Conservation (phyloP, 2,329 filamentous ascomycete genomes). For the Parastagonospora nodorum region DNA sequence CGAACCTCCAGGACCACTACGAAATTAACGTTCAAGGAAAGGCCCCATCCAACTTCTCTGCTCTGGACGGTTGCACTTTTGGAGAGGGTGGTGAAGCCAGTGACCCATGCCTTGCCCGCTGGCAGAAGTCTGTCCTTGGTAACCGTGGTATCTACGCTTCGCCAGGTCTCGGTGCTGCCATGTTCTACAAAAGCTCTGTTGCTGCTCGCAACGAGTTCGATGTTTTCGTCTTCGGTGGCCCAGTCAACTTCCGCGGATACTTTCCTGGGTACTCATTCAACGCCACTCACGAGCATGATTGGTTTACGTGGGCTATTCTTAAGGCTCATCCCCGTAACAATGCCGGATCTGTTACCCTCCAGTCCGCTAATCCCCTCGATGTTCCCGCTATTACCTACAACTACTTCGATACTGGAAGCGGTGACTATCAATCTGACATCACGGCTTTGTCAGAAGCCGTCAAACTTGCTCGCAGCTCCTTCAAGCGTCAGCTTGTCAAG, state of each 20-base stretch:
- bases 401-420: conserved; percentile 56
- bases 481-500: conserved; percentile 42
- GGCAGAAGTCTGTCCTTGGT: conserved; percentile 48
- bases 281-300: conserved; percentile 54
- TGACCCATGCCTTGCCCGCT: conserved; percentile 55
- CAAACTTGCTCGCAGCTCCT: conserved; percentile 55
- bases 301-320: conserved; percentile 59
- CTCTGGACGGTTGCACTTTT: conserved; percentile 50
- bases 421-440: conserved; percentile 63
- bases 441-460: conserved; percentile 60
- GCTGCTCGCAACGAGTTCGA: conserved; percentile 58
- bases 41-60: conserved; percentile 42
- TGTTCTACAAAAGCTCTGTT: conserved; percentile 50
- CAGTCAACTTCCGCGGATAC: conserved; percentile 60
- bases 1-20: conserved; percentile 68
- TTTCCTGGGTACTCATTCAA: conserved; percentile 62
- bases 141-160: conserved; percentile 55
- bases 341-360: conserved; percentile 65
- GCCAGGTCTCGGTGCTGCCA: conserved; percentile 59
- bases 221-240: conserved; percentile 60
- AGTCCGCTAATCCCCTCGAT: conserved; percentile 66
- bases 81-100: conserved; percentile 31
- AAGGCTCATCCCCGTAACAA: conserved; percentile 68
- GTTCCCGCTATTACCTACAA: conserved; percentile 61
- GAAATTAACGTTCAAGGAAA: conserved; percentile 56